A percentile compares a stretch with the other conserved stretches of the same genome.
phyloP scores from a whole-genome alignment of 495 filamentous ascomycete genomes.

The Neurospora sp. region DNA sequence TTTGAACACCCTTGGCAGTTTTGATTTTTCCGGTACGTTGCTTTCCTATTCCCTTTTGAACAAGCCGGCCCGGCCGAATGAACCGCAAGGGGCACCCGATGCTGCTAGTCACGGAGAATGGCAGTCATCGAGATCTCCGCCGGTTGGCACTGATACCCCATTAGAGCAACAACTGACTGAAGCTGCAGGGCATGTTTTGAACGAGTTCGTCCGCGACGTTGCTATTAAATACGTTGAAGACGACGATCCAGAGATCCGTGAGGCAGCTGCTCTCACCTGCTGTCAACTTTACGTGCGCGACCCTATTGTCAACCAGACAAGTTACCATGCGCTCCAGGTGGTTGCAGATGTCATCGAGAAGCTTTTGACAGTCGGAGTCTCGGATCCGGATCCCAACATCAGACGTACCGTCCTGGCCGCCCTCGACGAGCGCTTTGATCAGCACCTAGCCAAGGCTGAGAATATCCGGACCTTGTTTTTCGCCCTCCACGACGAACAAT shows the following conservation, averaged over 20 bases:
- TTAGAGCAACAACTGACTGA: constrained; percentile 8
- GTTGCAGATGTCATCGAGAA: constrained; percentile 97
- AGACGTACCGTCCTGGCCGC: constrained; percentile 78
- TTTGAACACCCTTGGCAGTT: constrained; percentile 85
- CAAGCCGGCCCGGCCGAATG: neutral
- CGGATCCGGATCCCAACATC: constrained; percentile 82
- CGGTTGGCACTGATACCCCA: neutral
- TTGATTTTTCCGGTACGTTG: constrained; percentile 69
- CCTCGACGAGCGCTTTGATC: constrained; percentile 87
- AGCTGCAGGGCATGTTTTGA: constrained; percentile 67
- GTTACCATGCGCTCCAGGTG: constrained; percentile 89
- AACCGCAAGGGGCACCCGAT: neutral
- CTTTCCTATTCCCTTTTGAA: neutral
- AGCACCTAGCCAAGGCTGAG: constrained; percentile 86
- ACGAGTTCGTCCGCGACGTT: constrained; percentile 97
- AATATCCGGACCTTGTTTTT: constrained; percentile 93
- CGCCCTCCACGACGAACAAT: constrained; percentile 91
- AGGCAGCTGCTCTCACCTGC: constrained; percentile 90
- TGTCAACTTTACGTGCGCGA: constrained; percentile 95
- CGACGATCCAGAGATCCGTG: constrained; percentile 85
- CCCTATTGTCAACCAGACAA: constrained; percentile 95
- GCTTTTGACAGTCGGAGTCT: constrained; percentile 85
- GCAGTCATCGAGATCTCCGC: neutral
- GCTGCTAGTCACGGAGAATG: neutral
- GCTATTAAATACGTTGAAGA: constrained; percentile 97